A percentile compares a stretch with the other conserved stretches of the same genome.
Conservation (phyloP, 1,284 basidiomycete genomes). For the Apiotrichum veenhuisii region DNA sequence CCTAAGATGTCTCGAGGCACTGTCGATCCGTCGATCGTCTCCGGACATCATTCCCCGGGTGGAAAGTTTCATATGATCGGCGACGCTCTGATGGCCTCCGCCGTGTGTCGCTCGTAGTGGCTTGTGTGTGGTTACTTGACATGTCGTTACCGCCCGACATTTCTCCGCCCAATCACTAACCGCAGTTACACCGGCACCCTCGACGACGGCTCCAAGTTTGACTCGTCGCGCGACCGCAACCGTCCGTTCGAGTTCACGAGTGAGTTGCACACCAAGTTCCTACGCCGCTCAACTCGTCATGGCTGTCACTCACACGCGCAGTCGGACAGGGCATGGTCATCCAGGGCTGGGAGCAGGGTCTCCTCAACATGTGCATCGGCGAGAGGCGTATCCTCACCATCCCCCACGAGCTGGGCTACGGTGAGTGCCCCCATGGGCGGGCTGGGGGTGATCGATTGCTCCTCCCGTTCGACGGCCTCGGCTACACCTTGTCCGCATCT, state of each 20-base stretch:
- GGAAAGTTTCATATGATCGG: no score
- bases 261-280: no score
- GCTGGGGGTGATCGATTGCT: background rate
- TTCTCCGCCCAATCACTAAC: no score
- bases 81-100: no score
- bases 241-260: conserved; percentile 54
- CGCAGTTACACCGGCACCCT: conserved; percentile 56
- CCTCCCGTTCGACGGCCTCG: background rate
- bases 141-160: no score
- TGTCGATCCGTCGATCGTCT: no score
- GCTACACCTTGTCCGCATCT: background rate
- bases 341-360: conserved; percentile 51
- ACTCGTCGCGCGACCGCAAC: conserved; percentile 54
- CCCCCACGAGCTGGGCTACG: conserved; percentile 72
- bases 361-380: conserved; percentile 71
- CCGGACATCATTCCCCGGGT: no score
- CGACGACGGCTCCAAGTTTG: conserved; percentile 54
- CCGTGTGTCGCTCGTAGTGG: no score
- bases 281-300: no score
- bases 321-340: conserved; percentile 57
- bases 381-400: conserved; percentile 92
- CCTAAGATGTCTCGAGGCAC: no score
- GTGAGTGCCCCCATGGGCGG: conserved; percentile 53
- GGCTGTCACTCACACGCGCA: conserved; percentile 18
- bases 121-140: no score